Evolutionary conservation across 257 asterid genomes (phyloP), one percentile per base, ranked within the genome.

Genomic region (Avicennia marina): DNA sequence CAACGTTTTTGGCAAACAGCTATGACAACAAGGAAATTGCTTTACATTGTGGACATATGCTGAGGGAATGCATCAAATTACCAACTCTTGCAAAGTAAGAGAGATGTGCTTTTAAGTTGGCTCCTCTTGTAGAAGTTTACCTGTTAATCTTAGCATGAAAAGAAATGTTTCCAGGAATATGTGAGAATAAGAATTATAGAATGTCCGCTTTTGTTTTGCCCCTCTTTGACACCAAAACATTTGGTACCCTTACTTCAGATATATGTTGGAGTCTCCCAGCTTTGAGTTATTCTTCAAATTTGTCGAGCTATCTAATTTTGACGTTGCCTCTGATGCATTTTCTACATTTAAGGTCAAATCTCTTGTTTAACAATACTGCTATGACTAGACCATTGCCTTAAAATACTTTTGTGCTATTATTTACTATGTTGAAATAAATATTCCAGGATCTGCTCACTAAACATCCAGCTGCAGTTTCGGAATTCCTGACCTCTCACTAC

Each of bases 11-110:
- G 62, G 45, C 47, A 56, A 63, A 47, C 94, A 91, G 98, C 78
- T 91, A 91, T 44, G 96, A 88, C 62, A 85, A 91, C 81, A 91
- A 85, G 80, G 97, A 88, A 68, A 88, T 88, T 78, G 96, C 98
- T 44, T 71, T 81, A 76, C 87, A 87, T 68, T 88, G 94, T 61
- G 97, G 98, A 59, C 74, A 85, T 72, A 82, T 91, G 96, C 87
- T 91, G 70, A 80, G 98, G 79, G 98, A 88, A 66, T 91, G 98
- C 83, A 81, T 91, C 76, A 91, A 88, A 67, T 63, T 80, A 48
- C 94, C 94, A 20, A 66, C 84, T 58, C 96, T 91, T 71, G 94
- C 98, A 64, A 88, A 85, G 97, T 88, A 91, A 81, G 93, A 63
- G 38, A 43, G 10, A 26, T 62, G 15, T n/a, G n/a, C n/a, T 56